Percentiles rank a stretch among this genome's conserved stretches.
These are phyloP conservation scores for Lipomyces oligophaga DNA, from an alignment of 805 yeast genomes.

Conservation along the genomic window DNA sequence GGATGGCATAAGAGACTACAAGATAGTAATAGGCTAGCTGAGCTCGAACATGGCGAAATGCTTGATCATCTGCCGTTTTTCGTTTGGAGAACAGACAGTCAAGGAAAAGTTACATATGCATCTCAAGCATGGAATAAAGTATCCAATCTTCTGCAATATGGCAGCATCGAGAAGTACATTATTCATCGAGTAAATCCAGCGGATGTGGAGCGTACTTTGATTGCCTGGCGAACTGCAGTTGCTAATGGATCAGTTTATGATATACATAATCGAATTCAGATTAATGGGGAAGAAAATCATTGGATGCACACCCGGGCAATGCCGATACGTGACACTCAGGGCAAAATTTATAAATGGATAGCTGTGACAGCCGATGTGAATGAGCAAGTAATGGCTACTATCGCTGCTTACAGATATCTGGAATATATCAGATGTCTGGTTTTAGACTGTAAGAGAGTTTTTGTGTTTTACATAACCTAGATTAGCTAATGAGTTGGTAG, in stretches of 20 bases:
- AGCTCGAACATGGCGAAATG: conserved; percentile 2
- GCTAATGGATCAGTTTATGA: not conserved
- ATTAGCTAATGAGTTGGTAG: not conserved
- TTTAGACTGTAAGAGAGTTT: conserved; percentile 2
- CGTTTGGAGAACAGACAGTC: conserved; percentile 4
- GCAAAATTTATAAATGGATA: conserved; percentile 1
- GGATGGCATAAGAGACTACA: conserved; percentile 5
- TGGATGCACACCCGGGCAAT: conserved; percentile 4
- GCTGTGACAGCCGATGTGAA: conserved; percentile 5
- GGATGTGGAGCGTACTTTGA: not conserved
- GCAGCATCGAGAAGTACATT: not conserved
- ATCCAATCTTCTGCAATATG: not conserved
- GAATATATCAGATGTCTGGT: conserved; percentile 13
- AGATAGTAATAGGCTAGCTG: conserved; percentile 1
- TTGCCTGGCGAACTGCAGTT: not conserved
- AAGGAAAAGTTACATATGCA: not conserved
- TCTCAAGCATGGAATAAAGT: conserved; percentile 5
- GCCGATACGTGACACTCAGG: conserved; percentile 6
- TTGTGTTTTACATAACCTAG: not conserved
- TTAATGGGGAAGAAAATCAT: conserved; percentile 3
- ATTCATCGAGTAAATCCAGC: conserved; percentile 1
- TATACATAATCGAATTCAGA: not conserved
- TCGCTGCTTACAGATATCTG: conserved; percentile 5
- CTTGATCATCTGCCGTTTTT: conserved; percentile 4
- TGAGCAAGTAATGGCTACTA: conserved; percentile 4